These are phyloP conservation scores for Kentomonas sorsogonicus DNA, from an alignment of 208 protist species.

Conservation along the genomic window DNA sequence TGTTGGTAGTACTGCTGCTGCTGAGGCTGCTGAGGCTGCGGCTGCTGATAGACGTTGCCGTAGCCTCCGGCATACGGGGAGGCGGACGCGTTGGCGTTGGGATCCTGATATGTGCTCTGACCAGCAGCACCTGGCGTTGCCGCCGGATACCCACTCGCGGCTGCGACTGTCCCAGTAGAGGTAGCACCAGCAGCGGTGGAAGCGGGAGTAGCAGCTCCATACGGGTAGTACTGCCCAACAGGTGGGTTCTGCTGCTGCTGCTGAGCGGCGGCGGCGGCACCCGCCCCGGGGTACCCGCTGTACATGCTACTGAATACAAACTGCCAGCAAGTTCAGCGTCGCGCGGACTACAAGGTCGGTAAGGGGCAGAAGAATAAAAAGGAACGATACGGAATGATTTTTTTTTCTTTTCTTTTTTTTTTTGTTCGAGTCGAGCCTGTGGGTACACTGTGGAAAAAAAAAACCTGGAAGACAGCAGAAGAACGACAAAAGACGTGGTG, in stretches of 20 bases:
- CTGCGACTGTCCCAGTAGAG: neutral
- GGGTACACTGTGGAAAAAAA: too few species aligned
- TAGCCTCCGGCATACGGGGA: constrained; percentile 13
- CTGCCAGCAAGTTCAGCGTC: neutral
- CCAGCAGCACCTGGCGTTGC: too few species aligned
- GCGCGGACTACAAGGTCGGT: neutral
- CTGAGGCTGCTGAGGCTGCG: constrained; percentile 18
- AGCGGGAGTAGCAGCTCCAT: neutral
- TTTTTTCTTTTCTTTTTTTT: constrained; percentile 7
- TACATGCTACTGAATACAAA: constrained; percentile 1
- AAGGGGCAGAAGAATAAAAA: constrained; percentile 2
- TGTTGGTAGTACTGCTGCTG: constrained; percentile 7
- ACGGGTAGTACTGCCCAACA: neutral
- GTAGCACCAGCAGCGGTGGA: neutral
- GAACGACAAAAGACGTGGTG: too few species aligned
- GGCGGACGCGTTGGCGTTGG: neutral
- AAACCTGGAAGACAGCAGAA: too few species aligned
- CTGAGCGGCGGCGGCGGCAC: neutral
- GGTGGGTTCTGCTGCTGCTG: neutral
- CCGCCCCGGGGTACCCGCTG: neutral
- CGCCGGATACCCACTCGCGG: neutral
- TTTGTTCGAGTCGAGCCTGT: too few species aligned
- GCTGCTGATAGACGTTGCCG: constrained; percentile 8
- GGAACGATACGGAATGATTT: constrained; percentile 3
- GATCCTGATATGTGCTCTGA: neutral